phyloP scores from a whole-genome alignment of 176 grass and related monocot species.

The Ensete ventricosum region DNA sequence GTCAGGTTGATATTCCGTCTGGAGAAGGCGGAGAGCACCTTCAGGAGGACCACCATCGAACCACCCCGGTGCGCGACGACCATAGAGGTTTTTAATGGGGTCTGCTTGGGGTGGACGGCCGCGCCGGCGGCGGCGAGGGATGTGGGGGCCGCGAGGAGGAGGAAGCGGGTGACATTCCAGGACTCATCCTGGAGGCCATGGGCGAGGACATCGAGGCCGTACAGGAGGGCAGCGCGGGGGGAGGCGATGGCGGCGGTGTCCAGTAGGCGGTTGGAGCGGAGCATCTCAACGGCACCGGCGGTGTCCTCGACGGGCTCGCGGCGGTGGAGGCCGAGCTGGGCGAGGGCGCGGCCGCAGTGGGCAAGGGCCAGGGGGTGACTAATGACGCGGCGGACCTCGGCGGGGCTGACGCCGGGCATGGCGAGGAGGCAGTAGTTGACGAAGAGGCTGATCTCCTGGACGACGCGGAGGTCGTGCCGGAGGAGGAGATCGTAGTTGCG shows the following conservation, averaged over 20 bases:
- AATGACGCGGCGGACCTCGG: conserved; percentile 82
- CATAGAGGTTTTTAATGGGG: conserved; percentile 42
- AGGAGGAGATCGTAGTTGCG: conserved; percentile 97
- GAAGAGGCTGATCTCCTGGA: conserved; percentile 88
- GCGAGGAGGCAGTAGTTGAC: conserved; percentile 97
- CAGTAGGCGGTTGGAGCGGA: conserved; percentile 43
- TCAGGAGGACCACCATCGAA: conserved; percentile 77
- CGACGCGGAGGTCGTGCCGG: conserved; percentile 57
- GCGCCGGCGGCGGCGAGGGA: conserved; percentile 2
- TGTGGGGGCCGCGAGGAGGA: conserved; percentile 38
- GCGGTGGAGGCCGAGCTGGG: conserved; percentile 48
- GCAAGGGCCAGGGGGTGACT: conserved; percentile 93
- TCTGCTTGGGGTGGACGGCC: conserved; percentile 7
- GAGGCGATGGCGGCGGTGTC: conserved; percentile 93
- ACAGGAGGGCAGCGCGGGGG: conserved; percentile 61
- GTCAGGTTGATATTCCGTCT: conserved; percentile 62
- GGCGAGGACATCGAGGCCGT: conserved; percentile 76
- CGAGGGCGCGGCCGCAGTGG: conserved; percentile 84
- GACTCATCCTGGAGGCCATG: conserved; percentile 86
- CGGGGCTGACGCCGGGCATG: conserved; percentile 78
- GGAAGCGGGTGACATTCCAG: conserved; percentile 96
- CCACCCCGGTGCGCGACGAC: conserved; percentile 79
- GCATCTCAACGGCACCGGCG: conserved; percentile 87
- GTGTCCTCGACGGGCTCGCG: conserved; percentile 89
- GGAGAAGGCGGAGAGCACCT: conserved; percentile 92